Evolutionary conservation across 2,329 filamentous ascomycete species (phyloP), one percentile per base, ranked within the genome.

Genomic region (Cordyceps fumosorosea): DNA sequence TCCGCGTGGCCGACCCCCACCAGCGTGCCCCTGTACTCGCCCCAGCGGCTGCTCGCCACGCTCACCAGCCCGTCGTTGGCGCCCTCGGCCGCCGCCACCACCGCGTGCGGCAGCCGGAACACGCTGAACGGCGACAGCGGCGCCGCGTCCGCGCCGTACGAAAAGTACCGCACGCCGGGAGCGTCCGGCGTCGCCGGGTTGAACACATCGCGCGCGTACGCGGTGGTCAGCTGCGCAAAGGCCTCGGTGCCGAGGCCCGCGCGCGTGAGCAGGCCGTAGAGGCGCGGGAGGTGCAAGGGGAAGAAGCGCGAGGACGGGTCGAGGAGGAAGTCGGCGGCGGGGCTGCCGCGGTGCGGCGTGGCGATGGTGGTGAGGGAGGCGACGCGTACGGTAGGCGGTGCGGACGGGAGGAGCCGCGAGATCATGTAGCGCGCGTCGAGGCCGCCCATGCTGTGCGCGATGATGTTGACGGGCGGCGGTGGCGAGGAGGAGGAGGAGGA

Each of bases 381-480:
- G 56, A 85, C 80, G 20, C 74, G 69, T 22, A 84, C 74, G 47
- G 20, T 12, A 14, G 0, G 18, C 29, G 3, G 5, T 5, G 11
- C 75, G 72, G 26, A 12, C 1, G 81, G 81, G 48, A 74, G 75
- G 14, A 87, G 75, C 56, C 78, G 77, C 24, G 84, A 83, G 59
- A 88, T 83, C 84, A 88, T 86, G 71, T 86, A 86, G 52, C 86
- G 78, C 11, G 84, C 82, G 70, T 88, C 86, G 3, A 89, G 77
- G 2, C 86, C 85, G 54, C 86, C 84, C 84, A 87, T 87, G 66
- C 80, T 84, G 74, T 92, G 89, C 47, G 84, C 84, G 22, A 92
- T 80, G 63, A 96, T 89, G 70, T 90, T 91, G 66, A 96, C 90
- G 56, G 87, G 84, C 78, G 78, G 24, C 72, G 67, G 51, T 18